phyloP scores from a whole-genome alignment of 345 rosid species.

The Acer saccharum region DNA sequence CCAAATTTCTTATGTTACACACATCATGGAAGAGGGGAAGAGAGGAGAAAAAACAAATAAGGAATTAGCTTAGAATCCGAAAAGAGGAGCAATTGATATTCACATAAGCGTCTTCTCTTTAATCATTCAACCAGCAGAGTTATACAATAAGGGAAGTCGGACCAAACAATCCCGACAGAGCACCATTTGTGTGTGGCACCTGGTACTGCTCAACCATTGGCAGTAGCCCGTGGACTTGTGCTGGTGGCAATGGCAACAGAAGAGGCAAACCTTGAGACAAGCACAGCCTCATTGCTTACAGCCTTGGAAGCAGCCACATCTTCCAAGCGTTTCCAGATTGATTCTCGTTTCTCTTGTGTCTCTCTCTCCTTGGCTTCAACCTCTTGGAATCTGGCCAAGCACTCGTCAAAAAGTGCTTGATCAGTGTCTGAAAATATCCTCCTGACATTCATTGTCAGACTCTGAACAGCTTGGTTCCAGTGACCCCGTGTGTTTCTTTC shows the following conservation, averaged over 20 bases:
- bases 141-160: constrained; percentile 8
- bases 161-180: constrained; percentile 20
- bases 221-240: constrained; percentile 40
- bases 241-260: constrained; percentile 44
- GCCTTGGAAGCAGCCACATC: constrained; percentile 62
- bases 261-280: constrained; percentile 51
- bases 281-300: constrained; percentile 57
- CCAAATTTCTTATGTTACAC: constrained; percentile 47
- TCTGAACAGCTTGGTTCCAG: constrained; percentile 73
- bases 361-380: constrained; percentile 52
- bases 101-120: constrained; percentile 15
- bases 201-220: constrained; percentile 36
- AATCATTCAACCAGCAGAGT: constrained; percentile 7
- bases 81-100: constrained; percentile 15
- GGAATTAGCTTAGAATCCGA: constrained; percentile 16
- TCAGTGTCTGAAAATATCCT: constrained; percentile 61
- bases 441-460: constrained; percentile 56
- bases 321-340: constrained; percentile 69
- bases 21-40: constrained; percentile 18
- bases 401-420: constrained; percentile 66
- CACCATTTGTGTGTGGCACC: constrained; percentile 11
- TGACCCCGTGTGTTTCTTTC: constrained; percentile 55
- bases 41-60: constrained; percentile 3
- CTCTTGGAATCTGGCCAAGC: constrained; percentile 57
- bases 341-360: constrained; percentile 47